phyloP scores from a whole-genome alignment of 768 basidiomycete genomes.

The Suillus plorans region DNA sequence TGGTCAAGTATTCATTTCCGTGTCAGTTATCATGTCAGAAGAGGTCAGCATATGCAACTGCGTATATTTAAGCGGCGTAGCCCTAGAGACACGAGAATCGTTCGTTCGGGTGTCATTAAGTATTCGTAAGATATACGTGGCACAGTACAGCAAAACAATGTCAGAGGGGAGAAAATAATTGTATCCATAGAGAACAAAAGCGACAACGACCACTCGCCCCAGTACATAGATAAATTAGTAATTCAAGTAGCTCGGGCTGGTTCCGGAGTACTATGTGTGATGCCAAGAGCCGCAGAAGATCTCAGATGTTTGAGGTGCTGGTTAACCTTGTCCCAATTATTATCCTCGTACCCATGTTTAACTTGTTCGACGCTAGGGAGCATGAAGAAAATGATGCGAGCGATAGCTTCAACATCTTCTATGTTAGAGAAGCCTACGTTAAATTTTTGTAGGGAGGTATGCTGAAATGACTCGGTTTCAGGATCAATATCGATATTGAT shows the following conservation, averaged over 20 bases:
- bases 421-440: background rate
- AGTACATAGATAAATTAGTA: background rate
- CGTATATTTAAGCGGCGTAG: background rate
- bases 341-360: background rate
- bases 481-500: background rate
- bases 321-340: background rate
- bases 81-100: background rate
- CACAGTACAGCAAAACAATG: no score
- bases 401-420: background rate
- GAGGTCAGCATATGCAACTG: background rate
- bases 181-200: background rate
- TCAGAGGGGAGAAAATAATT: no score
- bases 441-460: no score
- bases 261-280: background rate
- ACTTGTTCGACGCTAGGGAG: background rate
- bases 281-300: background rate
- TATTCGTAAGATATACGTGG: no score
- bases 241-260: no score
- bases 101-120: background rate
- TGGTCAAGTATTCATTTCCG: no score
- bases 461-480: background rate
- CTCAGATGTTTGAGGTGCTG: background rate
- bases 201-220: background rate
- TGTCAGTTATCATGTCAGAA: background rate
- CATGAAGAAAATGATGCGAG: background rate